Conservation (phyloP, 1,284 basidiomycete genomes). For the Malassezia furfur region DNA sequence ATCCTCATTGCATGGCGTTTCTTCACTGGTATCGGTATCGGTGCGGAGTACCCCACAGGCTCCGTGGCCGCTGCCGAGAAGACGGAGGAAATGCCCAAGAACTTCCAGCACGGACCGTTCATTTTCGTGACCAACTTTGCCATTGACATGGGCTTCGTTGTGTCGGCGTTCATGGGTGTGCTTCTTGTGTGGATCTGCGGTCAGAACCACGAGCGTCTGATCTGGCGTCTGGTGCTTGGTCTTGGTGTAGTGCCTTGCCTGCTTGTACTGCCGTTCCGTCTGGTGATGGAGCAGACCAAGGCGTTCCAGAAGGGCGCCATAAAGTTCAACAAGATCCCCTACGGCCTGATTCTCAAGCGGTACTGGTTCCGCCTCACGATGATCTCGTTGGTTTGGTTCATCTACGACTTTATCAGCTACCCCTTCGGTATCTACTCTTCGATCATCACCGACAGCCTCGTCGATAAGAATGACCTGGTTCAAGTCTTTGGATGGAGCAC, state of each 20-base stretch:
- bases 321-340: slow-evolving; percentile 62
- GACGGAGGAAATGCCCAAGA: slow-evolving; percentile 70
- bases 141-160: slow-evolving; percentile 80
- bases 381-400: slow-evolving; percentile 61
- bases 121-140: slow-evolving; percentile 55
- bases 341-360: slow-evolving; percentile 65
- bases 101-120: slow-evolving; percentile 74
- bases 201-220: slow-evolving; percentile 39
- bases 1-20: slow-evolving; percentile 66
- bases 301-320: slow-evolving; percentile 62
- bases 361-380: slow-evolving; percentile 66
- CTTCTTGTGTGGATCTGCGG: slow-evolving; percentile 56
- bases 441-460: slow-evolving; percentile 61
- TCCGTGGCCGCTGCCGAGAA: slow-evolving; percentile 84
- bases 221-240: slow-evolving; percentile 70
- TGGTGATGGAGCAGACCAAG: slow-evolving; percentile 70
- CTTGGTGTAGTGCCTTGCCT: slow-evolving; percentile 73
- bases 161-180: slow-evolving; percentile 71
- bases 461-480: background rate
- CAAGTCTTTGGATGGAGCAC: slow-evolving; percentile 44
- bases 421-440: slow-evolving; percentile 64
- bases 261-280: slow-evolving; percentile 73
- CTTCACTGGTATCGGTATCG: slow-evolving; percentile 52
- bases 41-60: slow-evolving; percentile 83
- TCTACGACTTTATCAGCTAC: slow-evolving; percentile 34